These are phyloP conservation scores for Quercus cerris DNA, from an alignment of 306 rosid genomes.

Conservation along the genomic window DNA sequence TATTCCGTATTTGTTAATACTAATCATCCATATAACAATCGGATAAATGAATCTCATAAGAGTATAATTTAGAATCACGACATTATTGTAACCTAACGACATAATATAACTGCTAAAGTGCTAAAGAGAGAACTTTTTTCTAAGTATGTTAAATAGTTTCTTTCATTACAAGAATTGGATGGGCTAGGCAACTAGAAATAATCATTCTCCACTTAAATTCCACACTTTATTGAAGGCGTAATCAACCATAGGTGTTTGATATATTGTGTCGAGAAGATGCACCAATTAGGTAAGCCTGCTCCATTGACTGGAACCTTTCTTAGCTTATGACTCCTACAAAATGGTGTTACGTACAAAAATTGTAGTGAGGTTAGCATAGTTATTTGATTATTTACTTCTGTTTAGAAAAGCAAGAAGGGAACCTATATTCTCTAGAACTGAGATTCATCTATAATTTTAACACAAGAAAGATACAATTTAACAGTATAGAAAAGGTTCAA, in stretches of 20 bases:
- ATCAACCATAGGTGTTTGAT: background rate
- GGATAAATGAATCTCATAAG: too few species aligned
- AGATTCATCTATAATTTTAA: background rate
- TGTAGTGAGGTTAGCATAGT: background rate
- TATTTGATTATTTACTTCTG: background rate
- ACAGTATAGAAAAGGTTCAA: background rate
- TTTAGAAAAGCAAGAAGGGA: background rate
- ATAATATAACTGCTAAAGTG: too few species aligned
- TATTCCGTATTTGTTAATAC: too few species aligned
- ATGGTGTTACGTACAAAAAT: background rate
- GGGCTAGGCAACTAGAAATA: background rate
- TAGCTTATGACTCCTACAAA: background rate
- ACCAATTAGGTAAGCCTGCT: background rate
- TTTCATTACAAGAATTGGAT: background rate
- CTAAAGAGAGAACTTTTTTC: too few species aligned
- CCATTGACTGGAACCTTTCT: background rate
- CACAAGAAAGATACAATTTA: background rate
- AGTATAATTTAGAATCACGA: too few species aligned
- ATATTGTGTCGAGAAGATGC: too few species aligned
- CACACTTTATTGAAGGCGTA: background rate
- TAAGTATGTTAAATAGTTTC: background rate
- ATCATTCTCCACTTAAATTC: background rate
- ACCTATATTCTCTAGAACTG: background rate
- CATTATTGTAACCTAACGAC: too few species aligned
- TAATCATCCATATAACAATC: too few species aligned